These are phyloP conservation scores for Chamaenerion angustifolium DNA, from an alignment of 345 rosid genomes.

Conservation along the genomic window DNA sequence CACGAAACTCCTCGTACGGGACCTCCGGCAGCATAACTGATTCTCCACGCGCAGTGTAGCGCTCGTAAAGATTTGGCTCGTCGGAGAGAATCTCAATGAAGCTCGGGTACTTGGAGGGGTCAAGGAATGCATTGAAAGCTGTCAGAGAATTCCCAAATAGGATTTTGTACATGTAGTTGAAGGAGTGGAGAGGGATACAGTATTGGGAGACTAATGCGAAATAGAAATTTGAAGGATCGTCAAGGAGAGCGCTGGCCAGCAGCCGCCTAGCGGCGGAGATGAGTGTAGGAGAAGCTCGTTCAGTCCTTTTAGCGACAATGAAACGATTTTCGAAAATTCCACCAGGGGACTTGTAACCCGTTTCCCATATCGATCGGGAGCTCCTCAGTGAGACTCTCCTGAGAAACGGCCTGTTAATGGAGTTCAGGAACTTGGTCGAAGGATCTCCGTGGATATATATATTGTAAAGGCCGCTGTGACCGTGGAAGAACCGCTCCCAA, in stretches of 20 bases:
- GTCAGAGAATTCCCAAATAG: slow-evolving; percentile 29
- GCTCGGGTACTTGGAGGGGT: slow-evolving; percentile 27
- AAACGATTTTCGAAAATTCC: slow-evolving; percentile 29
- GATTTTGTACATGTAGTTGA: slow-evolving; percentile 38
- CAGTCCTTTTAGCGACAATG: slow-evolving; percentile 47
- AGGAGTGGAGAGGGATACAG: slow-evolving; percentile 81
- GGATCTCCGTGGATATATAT: slow-evolving; percentile 81
- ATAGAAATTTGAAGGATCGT: slow-evolving; percentile 66
- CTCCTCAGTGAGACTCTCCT: background rate
- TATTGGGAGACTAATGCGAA: slow-evolving; percentile 71
- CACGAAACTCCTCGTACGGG: slow-evolving; percentile 41
- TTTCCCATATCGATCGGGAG: slow-evolving; percentile 3
- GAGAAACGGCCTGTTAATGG: background rate
- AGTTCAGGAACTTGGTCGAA: slow-evolving; percentile 9
- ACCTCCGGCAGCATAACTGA: slow-evolving; percentile 57
- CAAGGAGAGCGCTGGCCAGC: slow-evolving; percentile 58
- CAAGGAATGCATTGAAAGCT: slow-evolving; percentile 15
- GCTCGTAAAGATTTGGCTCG: slow-evolving; percentile 42
- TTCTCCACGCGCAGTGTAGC: slow-evolving; percentile 57
- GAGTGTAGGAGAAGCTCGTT: slow-evolving; percentile 53
- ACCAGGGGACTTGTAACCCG: slow-evolving; percentile 4
- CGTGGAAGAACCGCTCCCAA: slow-evolving; percentile 65
- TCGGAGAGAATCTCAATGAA: slow-evolving; percentile 63
- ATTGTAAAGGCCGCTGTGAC: slow-evolving; percentile 39
- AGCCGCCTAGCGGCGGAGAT: slow-evolving; percentile 71